These are phyloP conservation scores for Phytophthora macrochlamydospora DNA, from an alignment of 352 stramenopile species.

Conservation along the genomic window DNA sequence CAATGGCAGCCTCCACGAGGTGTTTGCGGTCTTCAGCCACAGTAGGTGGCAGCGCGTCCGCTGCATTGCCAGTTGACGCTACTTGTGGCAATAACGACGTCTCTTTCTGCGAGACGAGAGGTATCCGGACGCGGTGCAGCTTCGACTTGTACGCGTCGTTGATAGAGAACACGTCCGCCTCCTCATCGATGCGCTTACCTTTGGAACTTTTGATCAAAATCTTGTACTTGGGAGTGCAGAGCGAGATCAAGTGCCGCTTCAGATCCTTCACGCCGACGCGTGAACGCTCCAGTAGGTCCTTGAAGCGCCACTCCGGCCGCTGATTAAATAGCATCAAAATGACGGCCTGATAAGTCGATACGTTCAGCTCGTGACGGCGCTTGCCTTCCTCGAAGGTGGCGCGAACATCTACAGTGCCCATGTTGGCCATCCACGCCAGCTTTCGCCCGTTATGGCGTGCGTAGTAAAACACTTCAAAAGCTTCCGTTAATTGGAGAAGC, in stretches of 20 bases:
- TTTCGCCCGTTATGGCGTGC: slow-evolving; percentile 94
- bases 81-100: slow-evolving; percentile 57
- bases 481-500: slow-evolving; percentile 79
- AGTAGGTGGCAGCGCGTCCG: slow-evolving; percentile 83
- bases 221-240: slow-evolving; percentile 97
- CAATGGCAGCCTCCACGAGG: slow-evolving; percentile 93
- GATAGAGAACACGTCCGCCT: slow-evolving; percentile 94
- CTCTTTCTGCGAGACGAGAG: slow-evolving; percentile 85
- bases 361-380: slow-evolving; percentile 94
- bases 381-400: slow-evolving; percentile 84
- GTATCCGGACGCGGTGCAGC: slow-evolving; percentile 83
- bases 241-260: slow-evolving; percentile 96
- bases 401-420: slow-evolving; percentile 92
- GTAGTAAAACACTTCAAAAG: slow-evolving; percentile 96
- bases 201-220: slow-evolving; percentile 98
- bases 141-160: slow-evolving; percentile 97
- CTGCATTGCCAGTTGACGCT: slow-evolving; percentile 37
- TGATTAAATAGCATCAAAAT: slow-evolving; percentile 99
- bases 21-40: slow-evolving; percentile 97
- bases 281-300: slow-evolving; percentile 91
- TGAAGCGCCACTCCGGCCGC: slow-evolving; percentile 73
- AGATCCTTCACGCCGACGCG: slow-evolving; percentile 89
- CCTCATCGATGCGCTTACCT: slow-evolving; percentile 95
- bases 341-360: slow-evolving; percentile 98
- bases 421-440: slow-evolving; percentile 95